Evolutionary conservation across 2,329 filamentous ascomycete genomes (phyloP), one percentile per base, ranked within the genome.

Genomic region (Biscogniauxia mediterranea): DNA sequence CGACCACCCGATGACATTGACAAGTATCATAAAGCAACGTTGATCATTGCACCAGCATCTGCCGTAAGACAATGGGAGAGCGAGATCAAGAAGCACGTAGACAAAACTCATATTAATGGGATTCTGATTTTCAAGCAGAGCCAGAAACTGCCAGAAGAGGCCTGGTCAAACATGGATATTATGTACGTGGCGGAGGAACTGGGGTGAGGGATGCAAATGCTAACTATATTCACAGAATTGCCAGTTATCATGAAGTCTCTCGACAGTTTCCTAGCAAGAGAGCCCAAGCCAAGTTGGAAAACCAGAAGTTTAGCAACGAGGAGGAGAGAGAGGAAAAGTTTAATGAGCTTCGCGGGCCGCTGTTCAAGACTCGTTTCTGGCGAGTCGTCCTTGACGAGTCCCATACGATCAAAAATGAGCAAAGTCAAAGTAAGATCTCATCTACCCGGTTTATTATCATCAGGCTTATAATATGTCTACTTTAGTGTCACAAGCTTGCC

Each of bases 311-410:
- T 26, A 2, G 5, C n/a, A 52, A 17, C 1, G 3, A 5, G 1
- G 6, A 28, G 15, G 57, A 53, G 19, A 46, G 26, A 8, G 17
- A 53, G 20, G 23, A 56, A 26, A 53, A 15, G 5, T 58, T 46
- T 5, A 38, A 59, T 6, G 26, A 56, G n/a, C 20, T 52, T n/a
- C 15, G 53, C 13, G 63, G 63, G 8, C 11, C 9, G 1, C 17
- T 65, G 7, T 58, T 65, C 13, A 60, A 60, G 23, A 26, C 59
- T 1, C 32, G 52, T 3, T 65, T 60, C 5, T 61, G 57, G 51
- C 63, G 64, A 2, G 38, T 65, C 0, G 42, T 65, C 49, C 61
- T 65, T 8, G 64, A 65, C n/a, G 64, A 65, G 49, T 52, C 53
- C 15, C 59, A 65, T 9, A 32, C 26, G 3, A 65, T 65, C 17